These are phyloP conservation scores for Alternaria arborescens DNA, from an alignment of 2,329 filamentous ascomycete genomes.

Conservation along the genomic window DNA sequence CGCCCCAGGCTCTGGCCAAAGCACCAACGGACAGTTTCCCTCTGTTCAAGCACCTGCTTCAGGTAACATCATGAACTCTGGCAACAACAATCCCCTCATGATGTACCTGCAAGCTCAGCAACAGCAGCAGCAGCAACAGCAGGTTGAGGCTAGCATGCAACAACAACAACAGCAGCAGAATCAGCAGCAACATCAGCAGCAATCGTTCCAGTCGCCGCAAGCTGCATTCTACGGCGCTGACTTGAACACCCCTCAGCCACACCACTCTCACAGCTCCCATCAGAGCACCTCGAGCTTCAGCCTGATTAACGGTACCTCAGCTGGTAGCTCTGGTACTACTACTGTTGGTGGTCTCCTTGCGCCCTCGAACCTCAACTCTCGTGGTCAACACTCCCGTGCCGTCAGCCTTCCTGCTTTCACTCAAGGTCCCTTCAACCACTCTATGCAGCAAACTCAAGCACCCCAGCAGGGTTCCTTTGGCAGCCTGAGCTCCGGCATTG, in stretches of 20 bases:
- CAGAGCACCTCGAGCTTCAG: constrained; percentile 61
- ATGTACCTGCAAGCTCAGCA: constrained; percentile 84
- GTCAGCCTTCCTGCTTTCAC: constrained; percentile 84
- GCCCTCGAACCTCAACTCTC: constrained; percentile 68
- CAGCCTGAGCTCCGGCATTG: constrained; percentile 66
- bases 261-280: constrained; percentile 67
- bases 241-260: constrained; percentile 69
- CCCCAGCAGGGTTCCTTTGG: constrained; percentile 61
- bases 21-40: constrained; percentile 66
- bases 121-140: constrained; percentile 54
- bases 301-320: constrained; percentile 55
- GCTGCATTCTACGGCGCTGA: constrained; percentile 76
- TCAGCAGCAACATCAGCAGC: constrained; percentile 54
- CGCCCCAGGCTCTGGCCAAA: constrained; percentile 63
- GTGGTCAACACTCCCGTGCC: constrained; percentile 76
- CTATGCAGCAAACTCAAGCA: constrained; percentile 49
- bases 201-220: constrained; percentile 77
- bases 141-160: constrained; percentile 49
- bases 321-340: constrained; percentile 63
- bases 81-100: constrained; percentile 85
- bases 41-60: constrained; percentile 70
- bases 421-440: constrained; percentile 63
- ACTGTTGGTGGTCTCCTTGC: constrained; percentile 81
- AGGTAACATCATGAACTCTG: constrained; percentile 79
- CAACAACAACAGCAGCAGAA: constrained; percentile 40